phyloP scores from a whole-genome alignment of 2,329 filamentous ascomycete genomes.

The Lasiodiplodia hormozganensis region DNA sequence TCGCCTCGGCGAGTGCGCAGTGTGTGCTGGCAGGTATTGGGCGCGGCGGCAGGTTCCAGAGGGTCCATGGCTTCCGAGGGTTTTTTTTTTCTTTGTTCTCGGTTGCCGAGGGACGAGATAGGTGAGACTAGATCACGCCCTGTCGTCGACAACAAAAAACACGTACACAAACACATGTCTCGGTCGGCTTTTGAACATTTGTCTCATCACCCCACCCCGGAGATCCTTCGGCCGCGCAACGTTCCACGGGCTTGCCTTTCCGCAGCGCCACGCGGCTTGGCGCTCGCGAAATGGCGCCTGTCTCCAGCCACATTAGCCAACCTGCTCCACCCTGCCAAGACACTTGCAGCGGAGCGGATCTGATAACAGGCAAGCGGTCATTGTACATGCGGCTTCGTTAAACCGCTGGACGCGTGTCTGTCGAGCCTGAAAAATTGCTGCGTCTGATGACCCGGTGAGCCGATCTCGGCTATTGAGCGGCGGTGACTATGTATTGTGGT shows the following conservation, averaged over 20 bases:
- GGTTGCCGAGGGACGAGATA: neutral
- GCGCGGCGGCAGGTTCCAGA: neutral
- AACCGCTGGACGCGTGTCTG: neutral
- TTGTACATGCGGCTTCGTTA: neutral
- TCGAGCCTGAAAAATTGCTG: neutral
- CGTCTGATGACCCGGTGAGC: neutral
- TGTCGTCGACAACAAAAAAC: too few species aligned
- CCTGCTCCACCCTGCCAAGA: neutral
- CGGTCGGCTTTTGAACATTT: neutral
- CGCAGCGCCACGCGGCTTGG: neutral
- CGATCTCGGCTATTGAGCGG: neutral
- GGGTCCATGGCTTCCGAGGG: too few species aligned
- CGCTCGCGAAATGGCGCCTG: neutral
- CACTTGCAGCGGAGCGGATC: neutral
- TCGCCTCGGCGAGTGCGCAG: neutral
- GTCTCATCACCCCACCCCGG: neutral
- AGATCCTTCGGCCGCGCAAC: neutral
- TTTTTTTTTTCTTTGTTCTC: neutral
- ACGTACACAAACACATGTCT: neutral
- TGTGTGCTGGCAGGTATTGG: neutral
- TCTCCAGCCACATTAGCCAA: slow-evolving; percentile 2
- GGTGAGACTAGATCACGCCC: too few species aligned
- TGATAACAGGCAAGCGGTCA: neutral
- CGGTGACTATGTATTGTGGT: neutral
- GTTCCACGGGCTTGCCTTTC: neutral